Evolutionary conservation across 169 alveolate genomes (phyloP).

Genomic region (Plasmodium coatneyi): DNA sequence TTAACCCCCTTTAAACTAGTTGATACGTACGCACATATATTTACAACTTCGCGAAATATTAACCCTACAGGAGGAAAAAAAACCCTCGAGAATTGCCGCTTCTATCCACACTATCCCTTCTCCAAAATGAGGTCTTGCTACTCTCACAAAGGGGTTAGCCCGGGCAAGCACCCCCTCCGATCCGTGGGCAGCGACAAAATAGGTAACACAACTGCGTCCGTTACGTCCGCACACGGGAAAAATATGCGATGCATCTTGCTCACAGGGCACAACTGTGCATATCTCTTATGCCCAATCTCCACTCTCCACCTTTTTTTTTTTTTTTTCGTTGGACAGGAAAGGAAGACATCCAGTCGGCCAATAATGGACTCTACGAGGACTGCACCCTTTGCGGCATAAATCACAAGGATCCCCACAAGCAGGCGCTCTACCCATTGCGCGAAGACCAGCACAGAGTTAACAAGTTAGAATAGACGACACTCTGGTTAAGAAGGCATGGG

Average conservation of each 20-base stretch:
- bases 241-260: background rate
- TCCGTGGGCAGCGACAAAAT: conserved; percentile 26
- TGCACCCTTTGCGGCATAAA: conserved; percentile 49
- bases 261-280: background rate
- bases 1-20: background rate
- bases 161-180: conserved; percentile 50
- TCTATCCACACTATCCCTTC: background rate
- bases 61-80: background rate
- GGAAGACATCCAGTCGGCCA: conserved; percentile 36
- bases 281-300: background rate
- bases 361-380: conserved; percentile 25
- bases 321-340: conserved; percentile 5
- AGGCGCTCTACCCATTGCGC: conserved; percentile 38
- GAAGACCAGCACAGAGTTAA: conserved; percentile 31
- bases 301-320: background rate
- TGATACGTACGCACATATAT: background rate
- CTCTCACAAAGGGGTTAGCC: conserved; percentile 71
- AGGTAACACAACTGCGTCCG: conserved; percentile 10
- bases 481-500: background rate
- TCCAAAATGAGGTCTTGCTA: conserved; percentile 62
- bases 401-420: conserved; percentile 64
- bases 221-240: background rate
- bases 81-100: background rate
- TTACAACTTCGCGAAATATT: background rate
- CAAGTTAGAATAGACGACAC: background rate